Conservation (phyloP, 2,329 filamentous ascomycete species). For the Trichoderma atroviride region DNA sequence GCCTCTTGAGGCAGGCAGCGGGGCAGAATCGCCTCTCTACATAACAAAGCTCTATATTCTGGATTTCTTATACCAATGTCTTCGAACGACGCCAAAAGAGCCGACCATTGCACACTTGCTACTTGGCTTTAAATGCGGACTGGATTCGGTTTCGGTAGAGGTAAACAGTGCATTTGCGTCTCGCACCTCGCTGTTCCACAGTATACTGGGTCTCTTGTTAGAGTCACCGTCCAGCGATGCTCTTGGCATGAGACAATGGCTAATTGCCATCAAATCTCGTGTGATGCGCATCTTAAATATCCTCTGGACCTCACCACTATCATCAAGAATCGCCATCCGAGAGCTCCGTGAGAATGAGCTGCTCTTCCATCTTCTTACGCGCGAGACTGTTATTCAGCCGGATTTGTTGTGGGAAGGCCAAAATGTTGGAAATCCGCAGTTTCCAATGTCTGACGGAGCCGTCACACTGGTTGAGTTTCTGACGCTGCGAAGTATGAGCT, state of each 20-base stretch:
- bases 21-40: conserved; percentile 71
- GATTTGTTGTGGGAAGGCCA: conserved; percentile 74
- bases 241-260: conserved; percentile 66
- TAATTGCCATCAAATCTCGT: conserved; percentile 68
- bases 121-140: conserved; percentile 80
- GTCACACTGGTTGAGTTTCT: conserved; percentile 77
- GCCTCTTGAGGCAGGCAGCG: conserved; percentile 71
- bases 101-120: conserved; percentile 90
- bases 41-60: conserved; percentile 82
- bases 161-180: conserved; percentile 70
- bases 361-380: conserved; percentile 74
- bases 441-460: conserved; percentile 69
- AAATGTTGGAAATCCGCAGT: conserved; percentile 61
- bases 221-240: conserved; percentile 67
- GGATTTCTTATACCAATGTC: conserved; percentile 80
- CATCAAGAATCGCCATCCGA: conserved; percentile 71
- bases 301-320: conserved; percentile 82
- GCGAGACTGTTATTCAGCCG: conserved; percentile 70
- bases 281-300: conserved; percentile 74
- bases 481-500: conserved; percentile 71
- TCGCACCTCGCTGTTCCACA: conserved; percentile 79
- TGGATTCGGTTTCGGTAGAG: conserved; percentile 69
- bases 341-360: conserved; percentile 81
- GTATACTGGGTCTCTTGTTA: conserved; percentile 71
- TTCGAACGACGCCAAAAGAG: conserved; percentile 71